phyloP scores from a whole-genome alignment of 2,329 filamentous ascomycete species.

The Diaporthe amygdali region DNA sequence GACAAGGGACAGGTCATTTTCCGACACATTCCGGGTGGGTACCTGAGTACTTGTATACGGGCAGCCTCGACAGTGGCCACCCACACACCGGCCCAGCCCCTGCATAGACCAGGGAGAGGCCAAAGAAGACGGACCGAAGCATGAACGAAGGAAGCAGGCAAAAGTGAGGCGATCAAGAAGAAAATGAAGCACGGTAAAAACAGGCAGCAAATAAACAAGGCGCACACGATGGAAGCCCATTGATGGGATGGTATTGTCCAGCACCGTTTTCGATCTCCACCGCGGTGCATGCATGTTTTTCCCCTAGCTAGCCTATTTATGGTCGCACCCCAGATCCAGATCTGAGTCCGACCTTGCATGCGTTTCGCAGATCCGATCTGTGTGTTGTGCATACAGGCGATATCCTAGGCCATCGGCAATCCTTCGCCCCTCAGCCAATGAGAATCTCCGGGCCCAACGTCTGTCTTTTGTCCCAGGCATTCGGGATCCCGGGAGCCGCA shows the following conservation, averaged over 20 bases:
- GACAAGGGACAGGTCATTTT: slow-evolving; percentile 17
- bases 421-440: slow-evolving; percentile 5
- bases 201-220: not conserved
- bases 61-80: too few relatives aligned
- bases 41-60: not conserved
- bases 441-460: not conserved
- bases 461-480: not conserved
- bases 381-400: slow-evolving; percentile 1
- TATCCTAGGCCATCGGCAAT: not conserved
- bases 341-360: slow-evolving; percentile 24
- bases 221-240: not conserved
- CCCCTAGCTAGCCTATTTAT: slow-evolving; percentile 17
- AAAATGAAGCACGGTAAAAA: not conserved
- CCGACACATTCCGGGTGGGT: slow-evolving; percentile 21
- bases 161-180: not conserved
- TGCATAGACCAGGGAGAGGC: not conserved
- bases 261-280: slow-evolving; percentile 1
- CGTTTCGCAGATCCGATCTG: slow-evolving; percentile 12
- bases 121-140: not conserved
- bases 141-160: not conserved
- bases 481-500: slow-evolving; percentile 15
- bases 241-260: not conserved
- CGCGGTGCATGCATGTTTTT: not conserved
- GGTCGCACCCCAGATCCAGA: slow-evolving; percentile 6
- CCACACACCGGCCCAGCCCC: not conserved